Conservation (phyloP, 2,329 filamentous ascomycete genomes). For the Colletotrichum viniferum region DNA sequence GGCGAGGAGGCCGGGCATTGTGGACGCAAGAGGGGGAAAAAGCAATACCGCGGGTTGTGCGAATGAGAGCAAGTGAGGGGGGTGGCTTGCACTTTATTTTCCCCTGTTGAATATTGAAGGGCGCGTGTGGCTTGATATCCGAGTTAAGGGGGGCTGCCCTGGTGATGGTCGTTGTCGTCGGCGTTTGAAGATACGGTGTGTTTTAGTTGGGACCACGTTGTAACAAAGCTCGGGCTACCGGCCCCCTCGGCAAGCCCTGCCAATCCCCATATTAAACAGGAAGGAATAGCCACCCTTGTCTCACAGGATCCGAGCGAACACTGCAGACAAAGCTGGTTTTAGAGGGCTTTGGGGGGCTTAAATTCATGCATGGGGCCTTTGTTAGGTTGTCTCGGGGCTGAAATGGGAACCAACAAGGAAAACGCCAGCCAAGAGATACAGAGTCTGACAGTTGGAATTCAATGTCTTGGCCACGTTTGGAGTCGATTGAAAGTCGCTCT, state of each 20-base stretch:
- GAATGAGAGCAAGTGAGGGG: neutral
- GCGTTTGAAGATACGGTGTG: slow-evolving; percentile 12
- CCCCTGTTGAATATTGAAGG: neutral
- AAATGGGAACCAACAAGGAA: neutral
- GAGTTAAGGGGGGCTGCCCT: neutral
- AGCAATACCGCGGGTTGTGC: rapidly evolving
- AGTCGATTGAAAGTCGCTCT: neutral
- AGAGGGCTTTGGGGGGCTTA: neutral
- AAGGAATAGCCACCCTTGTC: slow-evolving; percentile 10
- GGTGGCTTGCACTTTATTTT: neutral
- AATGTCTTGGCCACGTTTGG: neutral
- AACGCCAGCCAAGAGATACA: neutral
- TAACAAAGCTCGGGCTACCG: neutral
- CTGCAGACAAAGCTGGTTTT: neutral
- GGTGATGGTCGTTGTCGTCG: neutral
- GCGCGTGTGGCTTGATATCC: neutral
- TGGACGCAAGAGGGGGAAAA: neutral
- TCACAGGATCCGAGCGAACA: neutral
- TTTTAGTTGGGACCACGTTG: slow-evolving; percentile 20
- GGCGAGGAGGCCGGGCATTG: slow-evolving; percentile 16
- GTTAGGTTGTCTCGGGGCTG: neutral
- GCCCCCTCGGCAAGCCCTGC: slow-evolving; percentile 9
- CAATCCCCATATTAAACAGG: neutral
- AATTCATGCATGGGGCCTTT: neutral
- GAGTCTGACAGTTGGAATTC: neutral